Base-by-base conservation (phyloP, 1,284 basidiomycete genomes). In the Vanrija pseudolonga region DNA sequence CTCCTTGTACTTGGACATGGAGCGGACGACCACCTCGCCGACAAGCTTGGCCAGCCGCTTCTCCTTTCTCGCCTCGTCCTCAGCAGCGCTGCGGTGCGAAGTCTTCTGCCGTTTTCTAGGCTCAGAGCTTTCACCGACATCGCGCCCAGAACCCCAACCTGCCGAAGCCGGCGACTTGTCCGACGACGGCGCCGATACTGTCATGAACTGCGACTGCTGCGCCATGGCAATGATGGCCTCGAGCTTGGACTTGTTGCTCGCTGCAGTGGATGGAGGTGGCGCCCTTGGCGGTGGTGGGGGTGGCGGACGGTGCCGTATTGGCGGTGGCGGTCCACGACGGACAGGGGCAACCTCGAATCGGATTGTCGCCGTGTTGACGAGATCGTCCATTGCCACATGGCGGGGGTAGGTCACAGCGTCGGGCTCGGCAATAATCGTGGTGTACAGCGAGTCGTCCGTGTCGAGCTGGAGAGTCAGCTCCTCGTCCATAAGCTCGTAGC, bases 1-100 rank as follows among this genome's bases (percentile, higher is more conserved):
- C 53, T 87, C 82, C 61, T 85, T 83, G 72, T 96, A 86, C 77
- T 93, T 95, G 50, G 87, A 89, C 89, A 98, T 91, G 57, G 81
- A 85, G 70, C 85, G 87, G 39, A 98, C 95, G 26, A 98, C 94
- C 2, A 96, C 82, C 15, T 86, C 85, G 20, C 92, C 89, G 8
- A 98, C 84, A 20, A 97, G 81, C 73, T 90, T 91, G 62, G 85
- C 74, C 59, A 97, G 73, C 62, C 83, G 78, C 80, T 90, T 93
- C 76, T 94, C 90, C 79, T 89, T 92, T 54, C 80, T 79, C 11
- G 79, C 73, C 45, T 63, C 59, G 67, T 64, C 61, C 12, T 63
- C 62, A 7, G 56, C 63, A 44, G 66, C 66, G 14, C 52, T 48
- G 42, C 54, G 51, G 57, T 71, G 58, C 57, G 65, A 55, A 24